phyloP scores from a whole-genome alignment of 768 basidiomycete genomes.

The Omphalotus guepiniiformis region DNA sequence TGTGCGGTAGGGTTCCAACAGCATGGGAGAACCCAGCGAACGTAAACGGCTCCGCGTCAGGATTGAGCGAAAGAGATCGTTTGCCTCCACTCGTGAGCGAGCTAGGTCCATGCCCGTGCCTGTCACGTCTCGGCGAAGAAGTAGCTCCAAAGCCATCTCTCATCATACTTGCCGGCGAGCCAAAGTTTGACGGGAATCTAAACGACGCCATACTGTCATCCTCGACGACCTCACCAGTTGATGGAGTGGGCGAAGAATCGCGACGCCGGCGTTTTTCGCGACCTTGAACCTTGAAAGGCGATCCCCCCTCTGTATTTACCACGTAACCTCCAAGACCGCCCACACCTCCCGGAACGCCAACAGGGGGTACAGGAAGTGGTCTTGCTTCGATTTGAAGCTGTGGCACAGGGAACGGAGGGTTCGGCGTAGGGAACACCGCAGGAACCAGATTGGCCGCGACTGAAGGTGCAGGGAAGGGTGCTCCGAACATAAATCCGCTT shows the following conservation, averaged over 20 bases:
- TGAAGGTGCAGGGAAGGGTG: constrained; percentile 31
- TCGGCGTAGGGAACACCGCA: constrained; percentile 22
- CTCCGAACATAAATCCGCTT: constrained; percentile 67
- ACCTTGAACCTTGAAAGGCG: constrained; percentile 56
- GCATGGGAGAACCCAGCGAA: constrained; percentile 57
- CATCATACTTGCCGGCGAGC: constrained; percentile 46
- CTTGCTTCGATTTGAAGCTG: constrained; percentile 10
- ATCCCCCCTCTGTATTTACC: constrained; percentile 22
- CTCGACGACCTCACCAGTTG: constrained; percentile 33
- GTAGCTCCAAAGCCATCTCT: constrained; percentile 22
- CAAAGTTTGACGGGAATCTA: constrained; percentile 60
- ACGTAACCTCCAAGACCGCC: not conserved
- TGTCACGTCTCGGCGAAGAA: constrained; percentile 1
- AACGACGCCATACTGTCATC: constrained; percentile 71
- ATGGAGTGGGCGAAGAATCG: constrained; percentile 30
- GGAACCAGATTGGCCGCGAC: not conserved
- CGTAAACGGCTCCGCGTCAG: constrained; percentile 56
- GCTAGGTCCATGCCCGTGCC: constrained; percentile 15
- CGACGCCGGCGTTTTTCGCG: constrained; percentile 76
- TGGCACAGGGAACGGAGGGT: constrained; percentile 29
- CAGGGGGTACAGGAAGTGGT: constrained; percentile 25
- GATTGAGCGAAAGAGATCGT: constrained; percentile 27
- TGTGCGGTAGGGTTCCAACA: constrained; percentile 13
- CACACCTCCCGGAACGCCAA: constrained; percentile 10
- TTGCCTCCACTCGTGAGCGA: constrained; percentile 14